Conservation (phyloP, 768 basidiomycete genomes). For the Naganishia vishniacii region DNA sequence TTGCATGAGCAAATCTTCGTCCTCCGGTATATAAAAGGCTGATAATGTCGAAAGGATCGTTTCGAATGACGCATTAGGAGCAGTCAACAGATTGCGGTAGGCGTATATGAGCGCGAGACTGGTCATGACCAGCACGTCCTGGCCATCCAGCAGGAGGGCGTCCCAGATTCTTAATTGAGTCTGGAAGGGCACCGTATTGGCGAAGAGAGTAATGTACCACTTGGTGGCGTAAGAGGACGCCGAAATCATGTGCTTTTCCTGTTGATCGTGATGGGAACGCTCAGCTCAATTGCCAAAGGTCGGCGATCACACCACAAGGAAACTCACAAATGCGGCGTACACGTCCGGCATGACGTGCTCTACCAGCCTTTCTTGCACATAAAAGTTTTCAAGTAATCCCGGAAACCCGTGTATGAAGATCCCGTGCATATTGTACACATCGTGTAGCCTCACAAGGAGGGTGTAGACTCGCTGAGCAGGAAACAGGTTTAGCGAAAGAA, state of each 20-base stretch:
- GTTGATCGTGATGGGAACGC: neutral
- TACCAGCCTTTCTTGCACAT: slow-evolving; percentile 84
- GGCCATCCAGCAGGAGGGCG: slow-evolving; percentile 80
- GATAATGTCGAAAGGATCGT: slow-evolving; percentile 83
- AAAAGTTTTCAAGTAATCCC: slow-evolving; percentile 89
- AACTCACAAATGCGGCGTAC: slow-evolving; percentile 66
- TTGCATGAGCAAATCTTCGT: slow-evolving; percentile 70
- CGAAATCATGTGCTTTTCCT: slow-evolving; percentile 78
- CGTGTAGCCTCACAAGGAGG: slow-evolving; percentile 78
- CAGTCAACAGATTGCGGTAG: slow-evolving; percentile 70
- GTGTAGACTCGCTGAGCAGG: slow-evolving; percentile 62
- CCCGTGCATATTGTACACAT: slow-evolving; percentile 75
- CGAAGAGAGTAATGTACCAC: slow-evolving; percentile 98
- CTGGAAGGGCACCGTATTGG: slow-evolving; percentile 91
- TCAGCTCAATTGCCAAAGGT: neutral
- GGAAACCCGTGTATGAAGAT: slow-evolving; percentile 94
- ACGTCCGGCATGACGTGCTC: slow-evolving; percentile 84
- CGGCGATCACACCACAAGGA: neutral
- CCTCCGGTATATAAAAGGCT: slow-evolving; percentile 88
- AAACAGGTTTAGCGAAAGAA: neutral
- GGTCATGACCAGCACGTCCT: slow-evolving; percentile 77
- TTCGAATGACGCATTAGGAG: slow-evolving; percentile 74
- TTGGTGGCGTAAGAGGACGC: slow-evolving; percentile 95
- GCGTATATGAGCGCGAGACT: slow-evolving; percentile 86
- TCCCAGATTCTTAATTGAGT: slow-evolving; percentile 94